Conservation (phyloP, 768 basidiomycete genomes). For the Austroboletus eburneus region DNA sequence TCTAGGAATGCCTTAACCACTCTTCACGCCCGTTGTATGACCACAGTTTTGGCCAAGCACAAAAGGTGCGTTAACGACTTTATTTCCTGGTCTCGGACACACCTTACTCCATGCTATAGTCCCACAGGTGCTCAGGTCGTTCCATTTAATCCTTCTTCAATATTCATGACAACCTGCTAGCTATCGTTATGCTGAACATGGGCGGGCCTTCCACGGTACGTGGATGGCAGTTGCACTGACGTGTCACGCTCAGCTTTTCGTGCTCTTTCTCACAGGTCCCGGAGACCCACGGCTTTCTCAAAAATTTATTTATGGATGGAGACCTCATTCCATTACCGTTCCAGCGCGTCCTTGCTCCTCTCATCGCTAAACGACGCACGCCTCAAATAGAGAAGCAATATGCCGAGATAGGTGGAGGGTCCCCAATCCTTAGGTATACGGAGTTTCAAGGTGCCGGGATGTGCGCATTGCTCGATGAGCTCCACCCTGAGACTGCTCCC, state of each 20-base stretch:
- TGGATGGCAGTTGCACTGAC: slow-evolving; percentile 5
- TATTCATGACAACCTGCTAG: slow-evolving; percentile 36
- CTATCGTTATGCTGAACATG: slow-evolving; percentile 98
- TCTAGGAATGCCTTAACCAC: slow-evolving; percentile 13
- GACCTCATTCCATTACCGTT: slow-evolving; percentile 96
- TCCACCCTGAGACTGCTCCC: slow-evolving; percentile 89
- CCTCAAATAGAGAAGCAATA: slow-evolving; percentile 96
- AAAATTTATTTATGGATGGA: slow-evolving; percentile 84
- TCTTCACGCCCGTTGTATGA: slow-evolving; percentile 39
- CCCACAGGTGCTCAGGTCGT: slow-evolving; percentile 50
- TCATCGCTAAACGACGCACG: slow-evolving; percentile 84
- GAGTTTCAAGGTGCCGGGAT: slow-evolving; percentile 84
- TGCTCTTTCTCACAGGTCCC: slow-evolving; percentile 52
- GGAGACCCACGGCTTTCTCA: slow-evolving; percentile 91
- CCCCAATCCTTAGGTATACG: slow-evolving; percentile 91
- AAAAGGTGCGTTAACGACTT: slow-evolving; percentile 38
- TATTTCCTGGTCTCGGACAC: background rate
- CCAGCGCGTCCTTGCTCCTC: slow-evolving; percentile 81
- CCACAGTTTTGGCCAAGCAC: slow-evolving; percentile 38
- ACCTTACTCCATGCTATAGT: slow-evolving; percentile 33
- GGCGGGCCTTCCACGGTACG: slow-evolving; percentile 90
- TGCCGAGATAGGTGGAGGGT: slow-evolving; percentile 91
- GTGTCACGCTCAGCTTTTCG: slow-evolving; percentile 1
- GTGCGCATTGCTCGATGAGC: slow-evolving; percentile 87
- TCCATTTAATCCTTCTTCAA: background rate